Evolutionary conservation across 768 basidiomycete species (phyloP), one percentile per base, ranked within the genome.

Genomic region (Tephrocybe sp.): DNA sequence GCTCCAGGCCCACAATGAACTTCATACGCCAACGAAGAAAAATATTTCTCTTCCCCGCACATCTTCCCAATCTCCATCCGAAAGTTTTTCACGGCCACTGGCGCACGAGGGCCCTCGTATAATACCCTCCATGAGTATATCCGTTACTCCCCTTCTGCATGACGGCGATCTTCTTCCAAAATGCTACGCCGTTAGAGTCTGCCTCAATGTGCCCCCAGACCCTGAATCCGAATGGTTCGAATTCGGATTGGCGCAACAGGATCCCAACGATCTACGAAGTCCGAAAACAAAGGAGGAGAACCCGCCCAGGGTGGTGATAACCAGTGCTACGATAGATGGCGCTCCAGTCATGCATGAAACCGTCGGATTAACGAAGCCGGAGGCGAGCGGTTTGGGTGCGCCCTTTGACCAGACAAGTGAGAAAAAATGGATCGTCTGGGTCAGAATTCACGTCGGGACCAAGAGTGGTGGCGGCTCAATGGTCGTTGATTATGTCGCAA

Each of bases 181-280:
- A 30, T 72, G 73, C 29, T 86, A 89, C 55, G 83, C 78, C 16
- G 85, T 88, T 40, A 75, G 78, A 21, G 56, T 86, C 16, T 65
- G 55, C 45, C 63, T 88, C 21, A 77, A 79, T 36, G 77, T 79
- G 8, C 85, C 84, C 16, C 65, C 72, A 12, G 75, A 82, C 27
- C 60, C 70, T n/a, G 79, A 79, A 47, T 77, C 79, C n/a, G 85
- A 84, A 43, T 86, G 80, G 82, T 69, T 91, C 16, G 87, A 89
- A 62, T 89, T 91, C 58, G 87, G 86, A 22, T 69, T 91, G 42
- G 82, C 81, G 1, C 69, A 77, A 45, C 65, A 65, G n/a, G 54
- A 54, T 34, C 46, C 56, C 23, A 58, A 60, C 21, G 31, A 61
- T 42, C 52, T 64, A 21, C 45, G 43, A 41, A 37, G 21, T 1